A percentile compares a stretch with the other conserved stretches of the same genome.
Conservation (phyloP, 306 rosid genomes). For the Casuarina glauca region DNA sequence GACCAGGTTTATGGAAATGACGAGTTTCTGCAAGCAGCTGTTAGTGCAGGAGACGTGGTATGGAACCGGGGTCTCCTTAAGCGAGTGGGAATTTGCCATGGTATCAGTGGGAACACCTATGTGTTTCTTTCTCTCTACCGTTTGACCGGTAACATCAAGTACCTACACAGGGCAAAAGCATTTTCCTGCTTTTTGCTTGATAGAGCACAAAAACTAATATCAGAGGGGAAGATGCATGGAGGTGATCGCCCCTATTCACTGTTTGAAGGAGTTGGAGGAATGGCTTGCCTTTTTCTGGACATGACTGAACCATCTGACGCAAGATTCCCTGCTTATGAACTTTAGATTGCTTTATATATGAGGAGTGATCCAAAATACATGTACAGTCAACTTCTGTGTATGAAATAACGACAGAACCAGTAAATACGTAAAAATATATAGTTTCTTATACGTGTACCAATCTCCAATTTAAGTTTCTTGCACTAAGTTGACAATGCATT, state of each 20-base stretch:
- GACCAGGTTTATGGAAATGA: conserved; percentile 63
- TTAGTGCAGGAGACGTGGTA: conserved; percentile 69
- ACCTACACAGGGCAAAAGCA: conserved; percentile 76
- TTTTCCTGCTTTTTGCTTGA: conserved; percentile 74
- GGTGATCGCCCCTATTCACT: conserved; percentile 79
- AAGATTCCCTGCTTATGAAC: conserved; percentile 75
- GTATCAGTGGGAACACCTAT: conserved; percentile 76
- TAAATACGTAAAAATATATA: conserved; percentile 9
- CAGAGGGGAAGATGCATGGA: conserved; percentile 70
- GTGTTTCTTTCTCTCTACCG: conserved; percentile 79
- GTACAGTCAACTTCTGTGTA: not conserved
- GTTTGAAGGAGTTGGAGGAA: conserved; percentile 84
- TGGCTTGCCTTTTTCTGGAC: conserved; percentile 67
- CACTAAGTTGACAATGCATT: conserved; percentile 3
- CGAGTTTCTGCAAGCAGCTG: conserved; percentile 69
- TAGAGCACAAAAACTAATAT: conserved; percentile 51
- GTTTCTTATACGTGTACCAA: not conserved
- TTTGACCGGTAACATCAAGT: conserved; percentile 55
- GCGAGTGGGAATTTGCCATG: conserved; percentile 85
- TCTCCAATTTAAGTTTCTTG: conserved; percentile 5
- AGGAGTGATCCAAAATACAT: not conserved
- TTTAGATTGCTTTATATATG: conserved; percentile 25
- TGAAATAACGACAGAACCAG: conserved; percentile 2
- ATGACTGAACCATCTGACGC: conserved; percentile 64
- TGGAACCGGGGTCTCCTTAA: conserved; percentile 81